Conservation (phyloP, 257 asterid genomes). For the Primulina huaijiensis region DNA sequence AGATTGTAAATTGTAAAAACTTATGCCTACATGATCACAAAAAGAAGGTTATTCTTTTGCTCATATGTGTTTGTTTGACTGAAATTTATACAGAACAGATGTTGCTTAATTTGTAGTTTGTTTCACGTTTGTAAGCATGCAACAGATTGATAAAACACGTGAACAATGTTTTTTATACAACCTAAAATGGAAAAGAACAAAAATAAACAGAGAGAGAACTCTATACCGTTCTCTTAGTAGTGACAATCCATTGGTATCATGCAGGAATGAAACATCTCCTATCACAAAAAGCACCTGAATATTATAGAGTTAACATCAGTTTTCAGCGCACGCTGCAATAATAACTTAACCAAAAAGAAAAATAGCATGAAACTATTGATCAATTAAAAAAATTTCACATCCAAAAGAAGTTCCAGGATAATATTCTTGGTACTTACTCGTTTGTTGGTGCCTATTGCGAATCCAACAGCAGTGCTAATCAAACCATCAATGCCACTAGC, state of each 20-base stretch:
- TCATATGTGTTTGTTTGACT: too few species aligned
- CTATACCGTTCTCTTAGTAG: constrained; percentile 63
- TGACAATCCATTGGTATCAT: constrained; percentile 91
- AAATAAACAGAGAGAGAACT: background rate
- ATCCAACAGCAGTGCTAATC: constrained; percentile 91
- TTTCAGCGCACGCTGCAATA: background rate
- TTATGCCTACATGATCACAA: too few species aligned
- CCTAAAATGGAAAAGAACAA: constrained; percentile 6
- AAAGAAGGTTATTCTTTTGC: too few species aligned
- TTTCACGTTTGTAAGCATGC: constrained; percentile 5
- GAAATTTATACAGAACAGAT: too few species aligned
- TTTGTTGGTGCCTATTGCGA: constrained; percentile 89
- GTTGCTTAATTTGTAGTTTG: too few species aligned
- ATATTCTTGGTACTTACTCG: constrained; percentile 51
- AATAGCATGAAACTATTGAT: background rate
- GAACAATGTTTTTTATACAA: constrained; percentile 12
- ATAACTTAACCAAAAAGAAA: background rate
- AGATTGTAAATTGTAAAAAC: too few species aligned
- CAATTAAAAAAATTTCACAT: background rate
- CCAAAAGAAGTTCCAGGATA: background rate
- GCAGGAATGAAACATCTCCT: constrained; percentile 92
- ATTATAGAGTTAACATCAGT: constrained; percentile 4
- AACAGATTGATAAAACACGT: constrained; percentile 8
- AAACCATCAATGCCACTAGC: constrained; percentile 98
- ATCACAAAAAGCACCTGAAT: constrained; percentile 67